phyloP scores from a whole-genome alignment of 768 basidiomycete species.

The Pleurotus salmoneostramineus region DNA sequence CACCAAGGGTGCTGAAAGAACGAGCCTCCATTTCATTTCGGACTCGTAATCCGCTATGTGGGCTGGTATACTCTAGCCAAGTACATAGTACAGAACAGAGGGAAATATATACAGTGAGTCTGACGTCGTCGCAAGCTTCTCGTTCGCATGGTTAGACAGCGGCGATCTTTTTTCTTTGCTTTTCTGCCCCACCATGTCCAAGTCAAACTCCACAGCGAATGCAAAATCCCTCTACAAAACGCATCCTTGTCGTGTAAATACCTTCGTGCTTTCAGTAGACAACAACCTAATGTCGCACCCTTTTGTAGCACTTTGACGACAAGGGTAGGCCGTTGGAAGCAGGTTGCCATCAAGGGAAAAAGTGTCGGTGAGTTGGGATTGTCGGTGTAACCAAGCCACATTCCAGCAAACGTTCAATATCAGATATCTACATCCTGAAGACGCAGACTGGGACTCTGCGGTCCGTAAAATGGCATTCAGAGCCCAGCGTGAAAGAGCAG shows the following conservation, averaged over 20 bases:
- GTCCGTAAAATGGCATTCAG: conserved; percentile 12
- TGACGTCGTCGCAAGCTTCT: too few relatives aligned
- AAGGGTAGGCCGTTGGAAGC: conserved; percentile 37
- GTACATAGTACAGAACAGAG: too few relatives aligned
- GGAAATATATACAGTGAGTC: too few relatives aligned
- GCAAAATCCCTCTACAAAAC: conserved; percentile 29
- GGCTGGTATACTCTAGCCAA: too few relatives aligned
- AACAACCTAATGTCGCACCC: background rate
- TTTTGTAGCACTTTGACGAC: conserved; percentile 42
- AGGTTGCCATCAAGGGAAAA: conserved; percentile 41
- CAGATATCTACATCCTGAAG: conserved; percentile 49
- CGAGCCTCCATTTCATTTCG: too few relatives aligned
- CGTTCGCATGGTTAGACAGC: too few relatives aligned
- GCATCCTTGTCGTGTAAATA: conserved; percentile 42
- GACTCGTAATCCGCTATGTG: too few relatives aligned
- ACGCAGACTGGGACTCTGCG: conserved; percentile 35
- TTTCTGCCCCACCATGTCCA: background rate
- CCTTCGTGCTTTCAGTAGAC: background rate
- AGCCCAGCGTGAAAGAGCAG: conserved; percentile 7
- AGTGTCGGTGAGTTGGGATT: conserved; percentile 40
- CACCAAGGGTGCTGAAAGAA: too few relatives aligned
- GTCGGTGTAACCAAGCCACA: background rate
- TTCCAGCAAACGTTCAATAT: background rate
- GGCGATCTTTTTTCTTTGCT: background rate
- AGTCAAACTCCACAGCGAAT: background rate